Evolutionary conservation across 768 basidiomycete species (phyloP).

Genomic region (Tephrocybe sp.): DNA sequence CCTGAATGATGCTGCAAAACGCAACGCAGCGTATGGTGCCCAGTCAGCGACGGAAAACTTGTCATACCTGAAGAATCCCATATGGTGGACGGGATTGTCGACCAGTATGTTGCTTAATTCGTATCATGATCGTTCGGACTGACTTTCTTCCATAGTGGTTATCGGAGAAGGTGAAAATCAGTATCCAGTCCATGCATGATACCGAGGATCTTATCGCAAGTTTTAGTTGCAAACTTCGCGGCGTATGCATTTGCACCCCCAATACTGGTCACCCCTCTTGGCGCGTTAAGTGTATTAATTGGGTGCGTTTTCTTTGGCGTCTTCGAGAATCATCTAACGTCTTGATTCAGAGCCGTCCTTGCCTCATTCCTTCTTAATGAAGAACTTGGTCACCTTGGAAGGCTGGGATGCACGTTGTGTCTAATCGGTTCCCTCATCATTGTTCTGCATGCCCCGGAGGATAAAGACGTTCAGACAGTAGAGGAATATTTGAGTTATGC

Average conservation of each 20-base stretch:
- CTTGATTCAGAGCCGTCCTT: constrained; percentile 73
- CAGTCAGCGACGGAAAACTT: constrained; percentile 78
- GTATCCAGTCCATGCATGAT: not conserved
- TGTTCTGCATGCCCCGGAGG: constrained; percentile 94
- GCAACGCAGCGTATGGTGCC: constrained; percentile 42
- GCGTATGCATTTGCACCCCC: constrained; percentile 98
- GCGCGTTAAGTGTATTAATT: constrained; percentile 93
- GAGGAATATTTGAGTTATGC: constrained; percentile 93
- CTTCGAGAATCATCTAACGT: not conserved
- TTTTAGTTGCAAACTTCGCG: constrained; percentile 83
- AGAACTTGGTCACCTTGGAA: constrained; percentile 90
- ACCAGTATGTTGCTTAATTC: constrained; percentile 64
- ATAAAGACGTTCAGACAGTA: constrained; percentile 89
- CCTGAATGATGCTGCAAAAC: constrained; percentile 78
- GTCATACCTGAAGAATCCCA: constrained; percentile 84
- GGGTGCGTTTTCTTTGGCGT: constrained; percentile 60
- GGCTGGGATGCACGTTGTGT: constrained; percentile 82
- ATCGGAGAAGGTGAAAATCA: constrained; percentile 84
- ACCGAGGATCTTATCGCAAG: constrained; percentile 5
- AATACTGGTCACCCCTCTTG: constrained; percentile 97
- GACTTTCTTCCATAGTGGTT: constrained; percentile 59
- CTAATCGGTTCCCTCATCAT: constrained; percentile 90
- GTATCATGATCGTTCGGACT: constrained; percentile 3
- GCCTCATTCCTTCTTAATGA: constrained; percentile 93
- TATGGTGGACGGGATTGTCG: constrained; percentile 97